phyloP scores from a whole-genome alignment of 2,329 filamentous ascomycete genomes.

The Aspergillus uvarum region DNA sequence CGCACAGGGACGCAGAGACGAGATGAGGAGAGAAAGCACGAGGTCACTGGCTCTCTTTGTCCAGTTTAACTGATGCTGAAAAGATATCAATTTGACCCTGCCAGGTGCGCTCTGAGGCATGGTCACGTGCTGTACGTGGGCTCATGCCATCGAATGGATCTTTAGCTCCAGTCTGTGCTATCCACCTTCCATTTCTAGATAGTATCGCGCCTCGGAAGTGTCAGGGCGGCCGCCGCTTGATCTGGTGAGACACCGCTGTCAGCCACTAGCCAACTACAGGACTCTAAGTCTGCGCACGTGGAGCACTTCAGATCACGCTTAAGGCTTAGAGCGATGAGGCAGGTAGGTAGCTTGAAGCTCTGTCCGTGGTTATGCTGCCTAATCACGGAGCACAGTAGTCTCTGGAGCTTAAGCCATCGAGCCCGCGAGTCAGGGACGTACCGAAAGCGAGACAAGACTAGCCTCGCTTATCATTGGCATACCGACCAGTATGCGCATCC shows the following conservation, averaged over 20 bases:
- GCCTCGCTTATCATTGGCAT: not conserved
- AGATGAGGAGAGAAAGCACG: not conserved
- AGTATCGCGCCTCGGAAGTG: not conserved
- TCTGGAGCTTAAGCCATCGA: not conserved
- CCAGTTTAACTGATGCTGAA: no score
- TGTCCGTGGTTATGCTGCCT: slow-evolving; percentile 13
- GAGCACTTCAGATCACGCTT: slow-evolving; percentile 18
- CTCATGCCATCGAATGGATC: not conserved
- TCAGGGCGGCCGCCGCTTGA: not conserved
- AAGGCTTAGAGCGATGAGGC: slow-evolving; percentile 1
- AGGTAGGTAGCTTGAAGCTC: not conserved
- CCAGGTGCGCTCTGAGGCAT: not conserved
- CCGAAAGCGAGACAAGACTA: not conserved
- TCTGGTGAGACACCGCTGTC: slow-evolving; percentile 5
- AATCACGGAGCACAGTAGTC: not conserved
- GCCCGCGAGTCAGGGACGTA: not conserved
- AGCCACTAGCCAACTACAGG: not conserved
- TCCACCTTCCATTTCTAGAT: not conserved
- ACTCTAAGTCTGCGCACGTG: slow-evolving; percentile 17
- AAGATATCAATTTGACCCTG: not conserved
- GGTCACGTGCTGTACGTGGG: not conserved
- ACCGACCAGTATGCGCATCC: not conserved
- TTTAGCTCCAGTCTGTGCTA: not conserved
- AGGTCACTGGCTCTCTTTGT: no score
- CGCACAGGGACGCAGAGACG: not conserved